phyloP scores from a whole-genome alignment of 768 basidiomycete genomes.

The Mrakia blollopis region DNA sequence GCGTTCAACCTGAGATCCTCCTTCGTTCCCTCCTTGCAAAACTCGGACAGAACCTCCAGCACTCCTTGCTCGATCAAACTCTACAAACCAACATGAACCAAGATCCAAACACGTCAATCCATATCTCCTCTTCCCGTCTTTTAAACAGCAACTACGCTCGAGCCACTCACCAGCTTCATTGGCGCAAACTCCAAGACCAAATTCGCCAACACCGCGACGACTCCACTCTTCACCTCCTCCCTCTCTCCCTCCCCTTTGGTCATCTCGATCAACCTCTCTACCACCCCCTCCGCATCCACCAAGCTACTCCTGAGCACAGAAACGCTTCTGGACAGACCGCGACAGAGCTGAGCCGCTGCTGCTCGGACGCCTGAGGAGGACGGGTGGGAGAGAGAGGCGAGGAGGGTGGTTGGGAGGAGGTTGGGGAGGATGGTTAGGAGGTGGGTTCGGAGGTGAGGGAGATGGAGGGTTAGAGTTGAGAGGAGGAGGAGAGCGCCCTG shows the following conservation, averaged over 20 bases:
- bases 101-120: neutral
- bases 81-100: neutral
- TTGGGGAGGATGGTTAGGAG: constrained; percentile 56
- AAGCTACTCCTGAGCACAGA: constrained; percentile 76
- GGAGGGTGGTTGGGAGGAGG: constrained; percentile 38
- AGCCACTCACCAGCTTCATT: constrained; percentile 57
- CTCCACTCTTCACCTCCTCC: constrained; percentile 21
- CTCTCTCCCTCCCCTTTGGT: constrained; percentile 34
- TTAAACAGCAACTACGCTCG: neutral
- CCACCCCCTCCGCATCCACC: constrained; percentile 72
- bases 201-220: constrained; percentile 66
- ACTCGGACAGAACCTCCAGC: neutral
- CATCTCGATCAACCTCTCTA: constrained; percentile 62
- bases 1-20: neutral
- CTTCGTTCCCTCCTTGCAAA: neutral
- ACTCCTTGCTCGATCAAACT: neutral
- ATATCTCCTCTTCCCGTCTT: too few species aligned
- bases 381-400: constrained; percentile 55
- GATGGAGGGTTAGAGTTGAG: constrained; percentile 65
- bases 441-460: constrained; percentile 64
- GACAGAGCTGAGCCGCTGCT: constrained; percentile 77
- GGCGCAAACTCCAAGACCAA: constrained; percentile 83
- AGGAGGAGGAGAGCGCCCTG: constrained; percentile 71
- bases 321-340: constrained; percentile 73
- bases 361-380: constrained; percentile 62